Conservation (phyloP, 768 basidiomycete genomes). For the Pleurotus sapidus region DNA sequence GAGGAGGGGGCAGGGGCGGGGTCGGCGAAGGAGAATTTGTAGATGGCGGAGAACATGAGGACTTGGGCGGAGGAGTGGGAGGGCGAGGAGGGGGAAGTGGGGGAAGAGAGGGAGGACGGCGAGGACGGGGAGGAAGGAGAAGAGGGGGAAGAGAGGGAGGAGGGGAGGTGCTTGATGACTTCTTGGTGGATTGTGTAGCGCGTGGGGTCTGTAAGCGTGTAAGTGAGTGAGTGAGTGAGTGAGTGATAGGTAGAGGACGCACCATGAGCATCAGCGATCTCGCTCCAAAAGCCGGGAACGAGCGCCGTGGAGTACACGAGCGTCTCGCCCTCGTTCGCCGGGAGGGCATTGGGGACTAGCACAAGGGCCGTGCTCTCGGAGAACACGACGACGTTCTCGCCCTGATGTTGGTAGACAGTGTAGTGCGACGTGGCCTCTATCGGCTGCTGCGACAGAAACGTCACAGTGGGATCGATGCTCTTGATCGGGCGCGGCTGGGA, state of each 20-base stretch:
- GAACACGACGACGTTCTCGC: conserved; percentile 46
- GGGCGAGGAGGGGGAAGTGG: conserved; percentile 21
- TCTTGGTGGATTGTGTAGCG: conserved; percentile 66
- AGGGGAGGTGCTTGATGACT: conserved; percentile 34
- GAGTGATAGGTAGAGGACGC: conserved; percentile 10
- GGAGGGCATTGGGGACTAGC: conserved; percentile 19
- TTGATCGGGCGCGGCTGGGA: conserved; percentile 49
- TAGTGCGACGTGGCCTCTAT: conserved; percentile 54
- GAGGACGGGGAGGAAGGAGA: too few species aligned
- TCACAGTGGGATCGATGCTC: conserved; percentile 65
- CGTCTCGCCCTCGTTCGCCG: conserved; percentile 21
- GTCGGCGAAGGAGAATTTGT: conserved; percentile 46
- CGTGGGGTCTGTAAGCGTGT: conserved; percentile 50
- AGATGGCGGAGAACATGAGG: conserved; percentile 54
- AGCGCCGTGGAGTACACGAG: conserved; percentile 59
- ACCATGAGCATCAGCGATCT: conserved; percentile 45
- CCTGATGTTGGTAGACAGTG: conserved; percentile 36
- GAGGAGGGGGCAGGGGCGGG: too few species aligned
- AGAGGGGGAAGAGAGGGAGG: conserved; percentile 17
- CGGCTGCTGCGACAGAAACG: conserved; percentile 49
- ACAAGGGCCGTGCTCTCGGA: conserved; percentile 43
- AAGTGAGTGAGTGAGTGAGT: too few species aligned
- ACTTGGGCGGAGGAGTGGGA: too few species aligned
- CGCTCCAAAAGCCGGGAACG: conserved; percentile 64
- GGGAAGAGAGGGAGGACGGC: background rate